phyloP scores from a whole-genome alignment of 208 protist genomes.

The Leishmania amazonensis region DNA sequence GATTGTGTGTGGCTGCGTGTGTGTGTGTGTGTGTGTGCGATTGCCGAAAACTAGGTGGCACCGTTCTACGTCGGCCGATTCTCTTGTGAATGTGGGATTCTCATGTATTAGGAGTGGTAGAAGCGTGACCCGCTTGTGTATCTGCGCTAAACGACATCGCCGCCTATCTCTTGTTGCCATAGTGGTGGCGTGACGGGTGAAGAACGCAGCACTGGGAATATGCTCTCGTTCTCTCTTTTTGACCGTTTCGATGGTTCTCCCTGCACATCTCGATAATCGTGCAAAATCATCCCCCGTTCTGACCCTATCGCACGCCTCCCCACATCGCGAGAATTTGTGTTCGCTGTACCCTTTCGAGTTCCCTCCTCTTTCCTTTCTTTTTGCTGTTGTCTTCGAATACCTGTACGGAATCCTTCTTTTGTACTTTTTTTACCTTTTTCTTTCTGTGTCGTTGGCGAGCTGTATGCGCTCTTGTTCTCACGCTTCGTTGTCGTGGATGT shows the following conservation, averaged over 20 bases:
- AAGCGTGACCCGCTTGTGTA: not conserved
- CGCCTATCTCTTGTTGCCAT: not conserved
- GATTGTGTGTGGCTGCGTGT: not conserved
- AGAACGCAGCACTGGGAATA: not conserved
- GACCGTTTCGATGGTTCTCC: not conserved
- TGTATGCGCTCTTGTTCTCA: not conserved
- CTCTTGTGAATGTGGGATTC: not conserved
- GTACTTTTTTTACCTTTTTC: not conserved
- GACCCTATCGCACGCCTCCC: not conserved
- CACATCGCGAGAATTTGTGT: not conserved
- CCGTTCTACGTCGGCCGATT: not conserved
- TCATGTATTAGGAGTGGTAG: not conserved
- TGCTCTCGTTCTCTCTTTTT: not conserved
- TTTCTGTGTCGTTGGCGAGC: not conserved
- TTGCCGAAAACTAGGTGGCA: not conserved
- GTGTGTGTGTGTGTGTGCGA: not conserved
- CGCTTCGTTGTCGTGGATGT: not conserved
- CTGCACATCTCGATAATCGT: not conserved
- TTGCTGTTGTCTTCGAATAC: no score
- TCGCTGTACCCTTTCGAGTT: not conserved
- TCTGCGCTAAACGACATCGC: not conserved
- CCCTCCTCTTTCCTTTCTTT: no score
- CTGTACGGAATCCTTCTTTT: conserved; percentile 4
- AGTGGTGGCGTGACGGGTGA: not conserved
- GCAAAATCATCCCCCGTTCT: not conserved